phyloP scores from a whole-genome alignment of 257 asterid genomes.

The Eucommia ulmoides region DNA sequence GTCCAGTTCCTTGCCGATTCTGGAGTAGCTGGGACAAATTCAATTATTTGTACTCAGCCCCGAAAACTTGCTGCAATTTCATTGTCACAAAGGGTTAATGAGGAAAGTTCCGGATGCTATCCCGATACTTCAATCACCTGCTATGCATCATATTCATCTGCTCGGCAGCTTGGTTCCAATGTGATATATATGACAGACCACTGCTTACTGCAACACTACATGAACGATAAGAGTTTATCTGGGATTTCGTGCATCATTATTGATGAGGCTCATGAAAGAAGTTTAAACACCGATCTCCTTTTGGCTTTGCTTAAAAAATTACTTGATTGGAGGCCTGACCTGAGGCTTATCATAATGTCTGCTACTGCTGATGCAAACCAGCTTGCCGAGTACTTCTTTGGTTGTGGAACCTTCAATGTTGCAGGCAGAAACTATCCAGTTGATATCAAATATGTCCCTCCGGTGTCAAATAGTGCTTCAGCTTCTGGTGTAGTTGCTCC shows the following conservation, averaged over 20 bases:
- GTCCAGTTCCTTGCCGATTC: constrained; percentile 91
- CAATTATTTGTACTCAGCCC: constrained; percentile 87
- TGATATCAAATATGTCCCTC: constrained; percentile 51
- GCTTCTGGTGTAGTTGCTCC: constrained; percentile 34
- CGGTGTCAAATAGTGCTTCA: constrained; percentile 23
- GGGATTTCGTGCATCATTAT: constrained; percentile 67
- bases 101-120: constrained; percentile 61
- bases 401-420: constrained; percentile 56
- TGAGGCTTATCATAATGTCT: constrained; percentile 89
- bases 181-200: constrained; percentile 74
- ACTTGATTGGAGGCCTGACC: constrained; percentile 46
- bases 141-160: constrained; percentile 51
- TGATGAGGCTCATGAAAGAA: constrained; percentile 99
- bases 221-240: constrained; percentile 56
- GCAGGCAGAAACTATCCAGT: constrained; percentile 80
- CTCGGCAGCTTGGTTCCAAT: constrained; percentile 37
- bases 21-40: constrained; percentile 35
- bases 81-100: constrained; percentile 69
- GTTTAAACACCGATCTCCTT: constrained; percentile 89
- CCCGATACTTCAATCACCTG: constrained; percentile 30
- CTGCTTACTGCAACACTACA: constrained; percentile 77
- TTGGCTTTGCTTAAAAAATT: constrained; percentile 63
- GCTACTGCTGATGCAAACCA: constrained; percentile 88
- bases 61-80: constrained; percentile 88
- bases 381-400: constrained; percentile 60